Base-by-base conservation (phyloP, 306 rosid species). In the Medicago lupulina region DNA sequence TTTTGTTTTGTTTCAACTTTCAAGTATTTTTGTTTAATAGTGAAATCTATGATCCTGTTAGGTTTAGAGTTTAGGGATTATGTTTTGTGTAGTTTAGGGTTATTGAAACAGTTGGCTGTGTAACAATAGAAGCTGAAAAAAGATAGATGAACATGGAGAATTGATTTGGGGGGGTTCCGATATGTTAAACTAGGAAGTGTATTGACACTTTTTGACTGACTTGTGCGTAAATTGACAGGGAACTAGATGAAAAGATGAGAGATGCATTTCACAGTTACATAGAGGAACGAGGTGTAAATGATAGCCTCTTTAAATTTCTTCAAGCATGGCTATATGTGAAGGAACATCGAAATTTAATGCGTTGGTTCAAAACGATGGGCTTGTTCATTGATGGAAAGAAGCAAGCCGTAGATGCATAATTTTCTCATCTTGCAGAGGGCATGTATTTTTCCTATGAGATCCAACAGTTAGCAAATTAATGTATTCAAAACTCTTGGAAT, bases 241-340 rank as follows among this genome's bases (percentile, higher is more conserved):
- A 92, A n/a, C 83, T 90, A 7, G 93, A 92, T 77, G 93, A 92
- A 74, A 84, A 70, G 43, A 86, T 85, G 88, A 85, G 91, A 75
- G 98, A 95, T 82, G 88, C 90, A 31, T 84, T 95, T 75, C 95
- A 95, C 83, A 83, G 38, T 79, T 95, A 82, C 87, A 72, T 95
- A 61, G 97, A 92, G 71, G 97, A 92, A 87, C 91, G 98, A 74
- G 98, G 96, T 7, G 72, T 95, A 55, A 89, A 87, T 16, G 96
- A 92, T 74, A 78, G 77, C 65, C 98, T 92, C 79, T 94, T 94
- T 65, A 90, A 85, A 44, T 94, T 92, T 85, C 98, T 94, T 80
- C 97, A 83, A 78, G 97, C 97, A 16, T 94, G 98, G 98, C 89
- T 92, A 13, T 94, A 92, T 78, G 98, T 94, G 54, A 95, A 90